Conservation (phyloP, 805 yeast genomes). For the Metschnikowia shivogae region DNA sequence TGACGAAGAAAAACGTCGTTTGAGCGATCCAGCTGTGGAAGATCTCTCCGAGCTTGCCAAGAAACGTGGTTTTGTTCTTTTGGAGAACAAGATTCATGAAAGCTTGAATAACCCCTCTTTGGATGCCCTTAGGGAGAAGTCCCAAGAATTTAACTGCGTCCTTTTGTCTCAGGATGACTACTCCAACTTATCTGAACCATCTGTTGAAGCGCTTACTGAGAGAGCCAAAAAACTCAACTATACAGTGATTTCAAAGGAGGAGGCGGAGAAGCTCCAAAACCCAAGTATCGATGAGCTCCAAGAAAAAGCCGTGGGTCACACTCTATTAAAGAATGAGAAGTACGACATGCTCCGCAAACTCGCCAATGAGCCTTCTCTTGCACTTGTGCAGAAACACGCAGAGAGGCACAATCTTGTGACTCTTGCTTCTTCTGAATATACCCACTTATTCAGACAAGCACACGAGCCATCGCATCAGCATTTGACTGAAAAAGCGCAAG, state of each 20-base stretch:
- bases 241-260: constrained; percentile 4
- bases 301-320: constrained; percentile 17
- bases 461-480: constrained; percentile 27
- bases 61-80: constrained; percentile 7
- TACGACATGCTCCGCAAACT: constrained; percentile 11
- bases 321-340: constrained; percentile 16
- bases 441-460: constrained; percentile 28
- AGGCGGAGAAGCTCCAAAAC: constrained; percentile 3
- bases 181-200: constrained; percentile 7
- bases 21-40: constrained; percentile 12
- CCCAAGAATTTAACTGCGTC: constrained; percentile 8
- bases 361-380: constrained; percentile 21
- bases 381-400: constrained; percentile 32
- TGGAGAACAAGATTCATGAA: constrained; percentile 7
- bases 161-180: constrained; percentile 13
- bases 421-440: constrained; percentile 29
- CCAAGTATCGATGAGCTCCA: constrained; percentile 17
- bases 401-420: constrained; percentile 31
- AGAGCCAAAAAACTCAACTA: constrained; percentile 5
- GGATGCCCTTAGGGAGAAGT: constrained; percentile 17
- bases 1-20: constrained; percentile 5
- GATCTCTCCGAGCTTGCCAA: constrained; percentile 9
- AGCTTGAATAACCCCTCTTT: constrained; percentile 18
- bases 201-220: constrained; percentile 2
- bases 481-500: constrained; percentile 15